A percentile compares a stretch with the other conserved stretches of the same genome.
These are phyloP conservation scores for Fragilaria crotonensis DNA, from an alignment of 108 stramenopile genomes.

Conservation along the genomic window DNA sequence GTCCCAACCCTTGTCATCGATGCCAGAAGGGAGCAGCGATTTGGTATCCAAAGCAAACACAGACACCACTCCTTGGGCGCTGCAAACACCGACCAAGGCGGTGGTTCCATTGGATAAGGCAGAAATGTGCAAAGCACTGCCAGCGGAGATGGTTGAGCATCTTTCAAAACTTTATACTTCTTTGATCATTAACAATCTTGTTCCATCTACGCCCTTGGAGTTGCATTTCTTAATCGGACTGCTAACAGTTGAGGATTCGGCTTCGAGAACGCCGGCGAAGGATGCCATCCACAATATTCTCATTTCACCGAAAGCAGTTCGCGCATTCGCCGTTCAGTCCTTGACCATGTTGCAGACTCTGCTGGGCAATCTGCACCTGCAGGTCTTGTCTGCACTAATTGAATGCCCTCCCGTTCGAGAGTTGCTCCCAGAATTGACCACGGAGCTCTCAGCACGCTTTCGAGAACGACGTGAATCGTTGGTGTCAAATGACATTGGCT, in stretches of 20 bases:
- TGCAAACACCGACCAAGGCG: not conserved
- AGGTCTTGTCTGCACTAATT: slow-evolving; percentile 5
- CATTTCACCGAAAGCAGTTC: not conserved
- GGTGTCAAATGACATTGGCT: slow-evolving; percentile 4
- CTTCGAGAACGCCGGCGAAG: not conserved
- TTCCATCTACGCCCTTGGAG: slow-evolving; percentile 62
- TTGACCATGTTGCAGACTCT: slow-evolving; percentile 20
- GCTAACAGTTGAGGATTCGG: slow-evolving; percentile 7
- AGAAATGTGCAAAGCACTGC: not conserved
- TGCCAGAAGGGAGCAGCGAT: not conserved
- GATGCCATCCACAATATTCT: not conserved
- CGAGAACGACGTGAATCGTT: slow-evolving; percentile 1
- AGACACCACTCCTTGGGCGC: not conserved
- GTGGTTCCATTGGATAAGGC: not conserved
- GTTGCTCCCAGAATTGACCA: slow-evolving; percentile 11
- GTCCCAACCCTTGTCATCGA: no score
- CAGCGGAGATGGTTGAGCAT: slow-evolving; percentile 19
- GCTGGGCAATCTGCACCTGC: slow-evolving; percentile 10
- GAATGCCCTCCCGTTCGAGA: slow-evolving; percentile 12
- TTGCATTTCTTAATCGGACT: slow-evolving; percentile 66
- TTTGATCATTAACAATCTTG: slow-evolving; percentile 48
- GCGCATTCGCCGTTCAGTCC: slow-evolving; percentile 23
- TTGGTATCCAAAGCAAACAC: not conserved
- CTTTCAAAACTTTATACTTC: slow-evolving; percentile 48
- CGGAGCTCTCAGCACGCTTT: slow-evolving; percentile 2